A percentile compares a stretch with the other conserved stretches of the same genome.
Evolutionary conservation across 441 rosid genomes (phyloP).

Genomic region (Euphorbia celastroides): DNA sequence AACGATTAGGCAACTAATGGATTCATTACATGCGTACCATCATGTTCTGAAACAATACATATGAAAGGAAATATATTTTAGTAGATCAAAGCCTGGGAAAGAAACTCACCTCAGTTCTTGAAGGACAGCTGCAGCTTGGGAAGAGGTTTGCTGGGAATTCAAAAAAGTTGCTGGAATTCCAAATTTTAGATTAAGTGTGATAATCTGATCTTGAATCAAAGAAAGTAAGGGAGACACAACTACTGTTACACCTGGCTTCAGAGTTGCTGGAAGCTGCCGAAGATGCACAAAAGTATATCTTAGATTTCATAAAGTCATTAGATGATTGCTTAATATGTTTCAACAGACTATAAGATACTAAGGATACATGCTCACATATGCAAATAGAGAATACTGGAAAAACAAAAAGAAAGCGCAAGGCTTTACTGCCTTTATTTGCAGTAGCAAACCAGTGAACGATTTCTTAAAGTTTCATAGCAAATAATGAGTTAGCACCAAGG

Average conservation of each 20-base stretch:
- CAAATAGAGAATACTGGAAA: too few relatives aligned
- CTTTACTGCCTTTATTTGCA: neutral
- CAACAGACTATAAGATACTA: neutral
- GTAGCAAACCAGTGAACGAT: neutral
- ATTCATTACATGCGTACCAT: neutral
- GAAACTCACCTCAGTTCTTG: conserved; percentile 71
- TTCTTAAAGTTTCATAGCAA: neutral
- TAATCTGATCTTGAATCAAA: conserved; percentile 89
- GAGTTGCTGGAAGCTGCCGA: conserved; percentile 82
- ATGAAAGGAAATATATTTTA: conserved; percentile 4
- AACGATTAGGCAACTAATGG: neutral
- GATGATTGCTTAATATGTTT: neutral
- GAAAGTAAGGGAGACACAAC: conserved; percentile 89
- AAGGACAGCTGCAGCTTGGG: conserved; percentile 72
- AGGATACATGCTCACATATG: neutral
- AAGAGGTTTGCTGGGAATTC: conserved; percentile 84
- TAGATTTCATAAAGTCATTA: conserved; percentile 1
- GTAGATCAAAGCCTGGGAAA: conserved; percentile 1
- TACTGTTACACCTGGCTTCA: conserved; percentile 81
- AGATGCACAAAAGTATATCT: conserved; percentile 9
- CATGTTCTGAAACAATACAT: conserved; percentile 7
- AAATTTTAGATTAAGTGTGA: conserved; percentile 73
- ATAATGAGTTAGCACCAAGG: neutral
- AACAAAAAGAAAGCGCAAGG: neutral
- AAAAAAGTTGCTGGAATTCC: conserved; percentile 85